These are phyloP conservation scores for Termitomyces bulborhizus DNA, from an alignment of 768 basidiomycete genomes.

Conservation along the genomic window DNA sequence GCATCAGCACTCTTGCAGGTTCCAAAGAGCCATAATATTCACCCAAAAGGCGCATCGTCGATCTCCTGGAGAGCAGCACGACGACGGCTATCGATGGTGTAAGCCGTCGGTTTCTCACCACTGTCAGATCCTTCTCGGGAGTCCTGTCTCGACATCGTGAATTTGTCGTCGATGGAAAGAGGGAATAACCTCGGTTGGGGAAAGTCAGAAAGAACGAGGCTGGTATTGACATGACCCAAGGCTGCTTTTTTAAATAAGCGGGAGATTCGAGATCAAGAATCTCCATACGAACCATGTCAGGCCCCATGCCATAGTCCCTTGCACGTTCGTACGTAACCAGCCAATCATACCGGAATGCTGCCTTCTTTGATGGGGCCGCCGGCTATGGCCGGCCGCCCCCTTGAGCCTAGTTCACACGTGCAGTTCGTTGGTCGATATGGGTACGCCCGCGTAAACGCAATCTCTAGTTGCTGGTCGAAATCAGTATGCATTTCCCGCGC, in stretches of 20 bases:
- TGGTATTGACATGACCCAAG: background rate
- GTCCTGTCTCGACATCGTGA: constrained; percentile 25
- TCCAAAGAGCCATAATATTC: constrained; percentile 4
- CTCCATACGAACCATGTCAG: constrained; percentile 3
- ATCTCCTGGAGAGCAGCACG: constrained; percentile 80
- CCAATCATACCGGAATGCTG: constrained; percentile 21
- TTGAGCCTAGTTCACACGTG: background rate
- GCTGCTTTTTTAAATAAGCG: constrained; percentile 4
- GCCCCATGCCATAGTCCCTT: constrained; percentile 3
- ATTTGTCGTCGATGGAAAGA: constrained; percentile 1
- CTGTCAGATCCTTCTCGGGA: constrained; percentile 28
- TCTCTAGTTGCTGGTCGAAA: background rate
- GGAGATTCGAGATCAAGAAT: constrained; percentile 4
- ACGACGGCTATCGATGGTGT: constrained; percentile 62
- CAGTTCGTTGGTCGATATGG: too few relatives aligned
- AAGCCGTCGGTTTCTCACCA: constrained; percentile 24
- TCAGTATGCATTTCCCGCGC: background rate
- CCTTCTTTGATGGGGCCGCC: constrained; percentile 1
- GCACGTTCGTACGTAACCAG: constrained; percentile 25
- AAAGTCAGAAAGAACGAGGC: background rate
- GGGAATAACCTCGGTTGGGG: background rate
- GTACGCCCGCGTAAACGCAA: too few relatives aligned
- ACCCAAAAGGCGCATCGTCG: constrained; percentile 85
- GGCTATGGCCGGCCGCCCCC: background rate
- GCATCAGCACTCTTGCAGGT: background rate